Evolutionary conservation across 148 eudicot species (phyloP), one percentile per base, ranked within the genome.

Genomic region (Arbutus unedo): DNA sequence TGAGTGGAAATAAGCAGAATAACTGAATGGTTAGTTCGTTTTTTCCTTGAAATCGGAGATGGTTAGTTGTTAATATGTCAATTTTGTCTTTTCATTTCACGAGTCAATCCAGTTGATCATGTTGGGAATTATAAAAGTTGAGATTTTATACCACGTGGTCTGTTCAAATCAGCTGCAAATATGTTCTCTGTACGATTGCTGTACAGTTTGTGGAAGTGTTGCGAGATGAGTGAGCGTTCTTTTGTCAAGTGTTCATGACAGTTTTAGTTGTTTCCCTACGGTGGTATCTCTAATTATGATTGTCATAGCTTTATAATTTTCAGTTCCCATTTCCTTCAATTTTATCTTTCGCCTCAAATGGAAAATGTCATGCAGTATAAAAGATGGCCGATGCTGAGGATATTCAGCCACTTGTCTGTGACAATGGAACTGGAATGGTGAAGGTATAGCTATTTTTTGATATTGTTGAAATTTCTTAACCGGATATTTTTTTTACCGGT

Each of bases 391-490:
- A 82, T 66, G 81, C 81, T 38, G 84, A 82, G 75, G 84, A 82
- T 66, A 82, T 82, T 53, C 84, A 82, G 59, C 84, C 84, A n/a
- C 84, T 82, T 51, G 84, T 82, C 23, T 82, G 84, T 66, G 84
- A 82, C 75, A 82, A 82, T 82, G 84, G 84, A 82, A 82, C 84
- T 76, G 84, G 84, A 82, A 82, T 82, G 84, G 84, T 82, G 66
- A 82, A 82, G 84, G 84, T 82, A 64, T 23, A 31, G 38, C 38
- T 31, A 31, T 31, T 31, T 31, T 31, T 31, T 31, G 38, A 31
- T 31, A 31, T 31, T 31, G 38, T 31, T 31, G 72, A 23, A 57
- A 23, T 3, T 54, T 51, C 8, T 51, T 53, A 3, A 25, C 2
- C 8, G n/a, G 38, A 31, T 31, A 1, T 31, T 31, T 50, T 50